A percentile compares a stretch with the other conserved stretches of the same genome.
Conservation (phyloP, 345 rosid species). For the Pseudoturritis turrita region DNA sequence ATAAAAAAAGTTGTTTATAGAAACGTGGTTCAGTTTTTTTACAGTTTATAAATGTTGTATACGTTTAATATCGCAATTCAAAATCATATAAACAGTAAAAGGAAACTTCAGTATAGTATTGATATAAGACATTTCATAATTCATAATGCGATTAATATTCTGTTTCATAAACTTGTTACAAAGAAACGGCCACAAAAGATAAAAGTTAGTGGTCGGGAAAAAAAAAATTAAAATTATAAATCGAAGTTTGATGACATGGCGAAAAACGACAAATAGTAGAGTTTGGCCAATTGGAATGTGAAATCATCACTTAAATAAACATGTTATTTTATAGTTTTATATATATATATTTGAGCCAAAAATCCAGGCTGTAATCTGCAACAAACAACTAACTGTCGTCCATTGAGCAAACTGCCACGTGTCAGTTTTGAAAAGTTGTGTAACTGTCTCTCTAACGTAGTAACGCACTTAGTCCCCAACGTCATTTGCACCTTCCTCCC, state of each 20-base stretch:
- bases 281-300: conserved; percentile 67
- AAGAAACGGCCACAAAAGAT: conserved; percentile 33
- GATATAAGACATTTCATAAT: background rate
- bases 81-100: background rate
- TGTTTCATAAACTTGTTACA: conserved; percentile 22
- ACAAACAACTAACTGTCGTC: conserved; percentile 30
- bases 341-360: background rate
- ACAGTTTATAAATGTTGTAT: background rate
- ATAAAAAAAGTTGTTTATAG: background rate
- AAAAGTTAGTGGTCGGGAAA: conserved; percentile 15
- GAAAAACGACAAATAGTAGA: conserved; percentile 46
- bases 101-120: conserved; percentile 2
- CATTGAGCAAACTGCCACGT: conserved; percentile 25
- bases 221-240: background rate
- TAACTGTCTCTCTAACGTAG: conserved; percentile 28
- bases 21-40: background rate
- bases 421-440: conserved; percentile 26
- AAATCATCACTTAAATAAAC: conserved; percentile 36
- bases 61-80: background rate
- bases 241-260: conserved; percentile 43
- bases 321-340: background rate
- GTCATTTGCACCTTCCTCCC: conserved; percentile 33
- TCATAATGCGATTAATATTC: conserved; percentile 18
- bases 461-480: conserved; percentile 17
- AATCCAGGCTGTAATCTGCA: conserved; percentile 55